These are phyloP conservation scores for Ophiostoma novo-ulmi DNA, from an alignment of 2,329 filamentous ascomycete species.

Conservation along the genomic window DNA sequence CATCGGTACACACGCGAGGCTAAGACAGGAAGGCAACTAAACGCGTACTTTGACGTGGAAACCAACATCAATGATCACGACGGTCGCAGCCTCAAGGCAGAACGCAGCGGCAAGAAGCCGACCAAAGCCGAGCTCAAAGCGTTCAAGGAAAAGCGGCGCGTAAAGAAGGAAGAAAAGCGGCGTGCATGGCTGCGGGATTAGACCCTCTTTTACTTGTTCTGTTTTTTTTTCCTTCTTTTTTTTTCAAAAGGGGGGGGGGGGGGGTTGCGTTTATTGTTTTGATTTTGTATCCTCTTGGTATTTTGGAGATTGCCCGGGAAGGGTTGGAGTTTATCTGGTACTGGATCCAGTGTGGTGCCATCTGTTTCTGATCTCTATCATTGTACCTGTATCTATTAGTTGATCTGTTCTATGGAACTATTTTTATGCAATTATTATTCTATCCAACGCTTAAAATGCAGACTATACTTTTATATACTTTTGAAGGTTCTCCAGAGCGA, in stretches of 20 bases:
- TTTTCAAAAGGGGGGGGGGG: neutral
- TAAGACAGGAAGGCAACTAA: constrained; percentile 83
- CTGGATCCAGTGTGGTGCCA: neutral
- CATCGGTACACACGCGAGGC: constrained; percentile 73
- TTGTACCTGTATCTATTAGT: neutral
- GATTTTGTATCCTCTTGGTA: neutral
- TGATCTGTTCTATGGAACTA: neutral
- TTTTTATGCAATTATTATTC: neutral
- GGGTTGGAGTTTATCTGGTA: neutral
- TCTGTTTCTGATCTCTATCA: neutral
- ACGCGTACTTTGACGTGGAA: constrained; percentile 92
- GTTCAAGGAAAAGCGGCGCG: constrained; percentile 83
- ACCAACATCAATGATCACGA: constrained; percentile 87
- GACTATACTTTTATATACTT: neutral
- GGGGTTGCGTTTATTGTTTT: neutral
- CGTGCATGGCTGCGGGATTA: constrained; percentile 84
- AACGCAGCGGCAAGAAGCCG: constrained; percentile 78
- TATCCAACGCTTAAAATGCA: neutral
- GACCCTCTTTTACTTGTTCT: neutral
- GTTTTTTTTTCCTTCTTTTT: neutral
- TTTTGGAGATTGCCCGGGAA: neutral
- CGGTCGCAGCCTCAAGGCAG: constrained; percentile 84
- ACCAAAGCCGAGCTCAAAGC: constrained; percentile 81
- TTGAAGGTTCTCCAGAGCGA: neutral
- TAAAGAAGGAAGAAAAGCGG: constrained; percentile 90